phyloP scores from a whole-genome alignment of 495 filamentous ascomycete species.

The Hypoxylon crocopeplum region DNA sequence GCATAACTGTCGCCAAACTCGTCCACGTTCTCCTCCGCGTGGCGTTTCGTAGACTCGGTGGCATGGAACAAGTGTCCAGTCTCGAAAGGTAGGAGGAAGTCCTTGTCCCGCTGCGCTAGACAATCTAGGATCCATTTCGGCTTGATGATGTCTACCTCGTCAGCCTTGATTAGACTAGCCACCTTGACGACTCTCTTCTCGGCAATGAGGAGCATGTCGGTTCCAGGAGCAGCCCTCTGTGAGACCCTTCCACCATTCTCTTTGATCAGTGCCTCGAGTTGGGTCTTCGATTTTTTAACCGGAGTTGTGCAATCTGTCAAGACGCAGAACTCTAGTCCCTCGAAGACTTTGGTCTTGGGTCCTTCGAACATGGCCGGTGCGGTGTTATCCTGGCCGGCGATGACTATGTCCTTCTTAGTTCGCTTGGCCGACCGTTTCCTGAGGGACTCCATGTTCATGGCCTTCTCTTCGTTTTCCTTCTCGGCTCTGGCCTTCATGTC shows the following conservation, averaged over 20 bases:
- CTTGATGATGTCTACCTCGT: slow-evolving; percentile 71
- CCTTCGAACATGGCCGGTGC: slow-evolving; percentile 59
- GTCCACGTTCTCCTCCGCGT: slow-evolving; percentile 66
- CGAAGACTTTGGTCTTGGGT: slow-evolving; percentile 62
- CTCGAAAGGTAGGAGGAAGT: slow-evolving; percentile 72
- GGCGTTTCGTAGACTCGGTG: slow-evolving; percentile 40
- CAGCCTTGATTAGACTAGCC: slow-evolving; percentile 76
- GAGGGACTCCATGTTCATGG: slow-evolving; percentile 82
- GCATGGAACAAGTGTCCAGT: slow-evolving; percentile 62
- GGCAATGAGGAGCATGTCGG: slow-evolving; percentile 72
- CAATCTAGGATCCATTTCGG: slow-evolving; percentile 89
- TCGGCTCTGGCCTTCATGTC: slow-evolving; percentile 75
- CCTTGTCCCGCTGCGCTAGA: slow-evolving; percentile 65
- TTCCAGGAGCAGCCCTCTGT: slow-evolving; percentile 69
- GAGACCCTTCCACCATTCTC: slow-evolving; percentile 83
- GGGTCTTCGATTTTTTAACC: slow-evolving; percentile 73
- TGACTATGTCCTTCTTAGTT: slow-evolving; percentile 69
- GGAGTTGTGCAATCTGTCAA: slow-evolving; percentile 51
- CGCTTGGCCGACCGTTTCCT: slow-evolving; percentile 68
- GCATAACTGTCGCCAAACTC: slow-evolving; percentile 84
- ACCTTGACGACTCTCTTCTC: slow-evolving; percentile 89
- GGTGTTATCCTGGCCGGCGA: slow-evolving; percentile 70
- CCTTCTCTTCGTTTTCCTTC: slow-evolving; percentile 69
- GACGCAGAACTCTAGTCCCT: slow-evolving; percentile 78
- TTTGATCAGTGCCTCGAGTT: slow-evolving; percentile 88